A percentile compares a stretch with the other conserved stretches of the same genome.
Evolutionary conservation across 164 flowering plant species (phyloP).

Genomic region (Magnolia changhungtana): DNA sequence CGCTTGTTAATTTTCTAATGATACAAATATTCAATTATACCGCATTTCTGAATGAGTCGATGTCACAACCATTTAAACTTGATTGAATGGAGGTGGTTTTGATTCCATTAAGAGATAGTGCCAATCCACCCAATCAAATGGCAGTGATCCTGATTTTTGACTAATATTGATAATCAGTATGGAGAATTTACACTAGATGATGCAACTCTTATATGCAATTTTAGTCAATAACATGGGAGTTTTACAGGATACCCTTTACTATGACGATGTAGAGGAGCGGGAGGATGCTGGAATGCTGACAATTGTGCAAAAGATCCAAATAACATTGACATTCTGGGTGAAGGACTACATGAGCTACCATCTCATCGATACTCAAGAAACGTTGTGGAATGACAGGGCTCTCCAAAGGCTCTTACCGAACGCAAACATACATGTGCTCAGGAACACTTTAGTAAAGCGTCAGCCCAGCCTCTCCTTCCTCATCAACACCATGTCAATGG

Average conservation of each 20-base stretch:
- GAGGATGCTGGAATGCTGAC: constrained; percentile 84
- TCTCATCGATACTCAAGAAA: constrained; percentile 45
- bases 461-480: constrained; percentile 76
- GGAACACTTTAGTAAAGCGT: constrained; percentile 47
- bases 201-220: too few relatives aligned
- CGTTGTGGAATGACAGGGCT: constrained; percentile 37
- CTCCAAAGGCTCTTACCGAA: constrained; percentile 55
- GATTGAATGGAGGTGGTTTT: too few relatives aligned
- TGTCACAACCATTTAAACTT: neutral
- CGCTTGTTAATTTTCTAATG: too few relatives aligned
- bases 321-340: constrained; percentile 68
- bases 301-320: constrained; percentile 63
- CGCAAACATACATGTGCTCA: constrained; percentile 50
- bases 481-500: constrained; percentile 33
- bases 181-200: too few relatives aligned
- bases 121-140: too few relatives aligned
- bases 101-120: too few relatives aligned
- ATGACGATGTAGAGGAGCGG: constrained; percentile 65
- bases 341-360: constrained; percentile 72
- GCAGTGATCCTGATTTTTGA: too few relatives aligned
- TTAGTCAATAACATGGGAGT: too few relatives aligned
- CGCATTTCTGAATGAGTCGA: too few relatives aligned
- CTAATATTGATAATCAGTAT: too few relatives aligned
- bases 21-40: too few relatives aligned
- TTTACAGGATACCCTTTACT: constrained; percentile 68